Evolutionary conservation across 2,329 filamentous ascomycete species (phyloP), one percentile per base, ranked within the genome.

Genomic region (Colletotrichum navitas): DNA sequence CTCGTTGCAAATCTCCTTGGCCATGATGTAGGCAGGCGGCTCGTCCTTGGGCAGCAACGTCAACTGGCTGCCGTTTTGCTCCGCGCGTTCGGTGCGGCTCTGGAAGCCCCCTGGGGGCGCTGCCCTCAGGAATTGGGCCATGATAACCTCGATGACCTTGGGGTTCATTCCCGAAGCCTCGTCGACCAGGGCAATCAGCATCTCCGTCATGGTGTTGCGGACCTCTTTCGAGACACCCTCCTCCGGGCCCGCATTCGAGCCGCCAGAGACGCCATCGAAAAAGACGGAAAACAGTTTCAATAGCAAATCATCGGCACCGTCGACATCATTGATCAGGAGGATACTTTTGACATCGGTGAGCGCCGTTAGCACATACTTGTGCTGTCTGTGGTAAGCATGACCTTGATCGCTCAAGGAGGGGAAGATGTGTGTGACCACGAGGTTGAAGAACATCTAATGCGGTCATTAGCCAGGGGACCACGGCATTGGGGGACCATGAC

Each of bases 281-380:
- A 95, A 94, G 61, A 89, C 90, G 34, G 91, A 93, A 81, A 98
- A 99, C 5, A 99, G 88, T 58, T 92, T 89, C 11, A 94, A 84
- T 34, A 97, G 90, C 55, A 98, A 88, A 39, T 90, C 88, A 68
- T 97, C 94, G 63, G 93, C 89, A 68, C 93, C 92, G 34, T 94
- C 92, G 49, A 98, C 89, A 76, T 99, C 96, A 73, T 93, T 93
- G 75, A 99, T 88, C 51, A 99, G 89, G 11, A 98, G 89, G 52
- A 99, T 94, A 82, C 94, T 98, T 86, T 98, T 97, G 76, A 97
- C 93, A 76, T 97, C 94, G 67, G 94, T 92, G 39, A 99, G 88
- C 24, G 95, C 98, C 73, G 91, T 90, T 72, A 99, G 86, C 73
- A 98, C 93, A 78, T 97, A 96, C 82, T 96, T 91, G 83, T 99